A percentile compares a stretch with the other conserved stretches of the same genome.
Conservation (phyloP, 257 asterid species). For the Mentha longifolia region DNA sequence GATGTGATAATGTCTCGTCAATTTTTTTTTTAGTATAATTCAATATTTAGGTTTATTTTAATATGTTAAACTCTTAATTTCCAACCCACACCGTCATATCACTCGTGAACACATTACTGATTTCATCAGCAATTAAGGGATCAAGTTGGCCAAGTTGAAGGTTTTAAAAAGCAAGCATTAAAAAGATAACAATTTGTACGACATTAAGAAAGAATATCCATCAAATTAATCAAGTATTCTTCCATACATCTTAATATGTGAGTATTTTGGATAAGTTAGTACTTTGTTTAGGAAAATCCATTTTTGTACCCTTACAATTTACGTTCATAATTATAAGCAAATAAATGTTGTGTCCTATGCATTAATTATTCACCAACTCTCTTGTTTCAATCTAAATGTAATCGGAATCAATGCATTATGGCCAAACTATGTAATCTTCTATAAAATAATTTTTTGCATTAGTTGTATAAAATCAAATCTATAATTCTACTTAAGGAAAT, state of each 20-base stretch:
- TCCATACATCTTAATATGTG: not conserved
- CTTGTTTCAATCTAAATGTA: not conserved
- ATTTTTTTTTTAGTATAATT: no score
- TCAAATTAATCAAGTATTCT: not conserved
- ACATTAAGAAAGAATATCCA: no score
- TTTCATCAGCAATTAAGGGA: no score
- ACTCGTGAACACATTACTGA: no score
- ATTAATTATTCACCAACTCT: constrained; percentile 17
- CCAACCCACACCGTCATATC: no score
- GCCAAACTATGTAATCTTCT: not conserved
- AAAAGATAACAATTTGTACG: no score
- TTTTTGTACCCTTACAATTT: not conserved
- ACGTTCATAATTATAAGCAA: constrained; percentile 1
- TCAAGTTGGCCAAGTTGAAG: no score
- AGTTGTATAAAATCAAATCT: not conserved
- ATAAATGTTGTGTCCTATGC: not conserved
- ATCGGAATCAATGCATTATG: not conserved
- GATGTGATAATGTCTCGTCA: no score
- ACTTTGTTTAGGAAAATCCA: not conserved
- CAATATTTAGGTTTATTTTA: no score
- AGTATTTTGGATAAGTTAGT: not conserved
- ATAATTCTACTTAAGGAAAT: no score
- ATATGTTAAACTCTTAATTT: no score
- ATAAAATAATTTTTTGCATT: not conserved
- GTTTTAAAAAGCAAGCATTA: no score